Evolutionary conservation across 2,329 filamentous ascomycete species (phyloP).

Genomic region (Talaromyces atroroseus): DNA sequence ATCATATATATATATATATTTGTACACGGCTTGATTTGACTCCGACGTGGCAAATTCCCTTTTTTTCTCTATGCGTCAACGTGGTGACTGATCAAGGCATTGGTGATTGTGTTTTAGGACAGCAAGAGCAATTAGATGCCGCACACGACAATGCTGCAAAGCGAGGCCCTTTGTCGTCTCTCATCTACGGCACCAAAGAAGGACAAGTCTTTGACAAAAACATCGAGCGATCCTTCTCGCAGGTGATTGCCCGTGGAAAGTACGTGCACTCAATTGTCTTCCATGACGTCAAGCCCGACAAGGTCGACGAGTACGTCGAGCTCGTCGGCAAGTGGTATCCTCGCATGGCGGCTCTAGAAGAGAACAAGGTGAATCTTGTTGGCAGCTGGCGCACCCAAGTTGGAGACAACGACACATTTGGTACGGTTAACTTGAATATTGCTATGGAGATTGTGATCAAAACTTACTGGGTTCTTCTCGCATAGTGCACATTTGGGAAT

Average conservation of each 20-base stretch:
- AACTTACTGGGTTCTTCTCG: not conserved
- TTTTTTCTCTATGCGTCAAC: slow-evolving; percentile 30
- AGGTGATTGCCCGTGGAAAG: slow-evolving; percentile 90
- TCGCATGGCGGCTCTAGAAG: slow-evolving; percentile 71
- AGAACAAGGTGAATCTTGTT: slow-evolving; percentile 93
- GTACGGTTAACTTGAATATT: too few relatives aligned
- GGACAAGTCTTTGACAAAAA: slow-evolving; percentile 90
- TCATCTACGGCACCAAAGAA: slow-evolving; percentile 97
- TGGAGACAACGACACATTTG: slow-evolving; percentile 93
- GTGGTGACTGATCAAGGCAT: slow-evolving; percentile 22
- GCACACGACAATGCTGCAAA: slow-evolving; percentile 54
- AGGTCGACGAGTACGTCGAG: slow-evolving; percentile 88
- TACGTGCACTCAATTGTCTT: slow-evolving; percentile 98
- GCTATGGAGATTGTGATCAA: too few relatives aligned
- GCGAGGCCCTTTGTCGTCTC: slow-evolving; percentile 70
- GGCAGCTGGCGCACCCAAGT: slow-evolving; percentile 98
- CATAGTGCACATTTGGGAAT: slow-evolving; percentile 98
- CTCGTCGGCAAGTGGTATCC: slow-evolving; percentile 91
- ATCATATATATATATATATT: not conserved
- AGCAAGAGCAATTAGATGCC: slow-evolving; percentile 56
- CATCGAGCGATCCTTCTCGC: slow-evolving; percentile 92
- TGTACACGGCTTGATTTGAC: slow-evolving; percentile 24
- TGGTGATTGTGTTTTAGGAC: slow-evolving; percentile 39
- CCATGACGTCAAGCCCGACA: slow-evolving; percentile 91
- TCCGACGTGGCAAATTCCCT: slow-evolving; percentile 25